Evolutionary conservation across 2,329 filamentous ascomycete genomes (phyloP), one percentile per base, ranked within the genome.

Genomic region (Penicillium sp.): DNA sequence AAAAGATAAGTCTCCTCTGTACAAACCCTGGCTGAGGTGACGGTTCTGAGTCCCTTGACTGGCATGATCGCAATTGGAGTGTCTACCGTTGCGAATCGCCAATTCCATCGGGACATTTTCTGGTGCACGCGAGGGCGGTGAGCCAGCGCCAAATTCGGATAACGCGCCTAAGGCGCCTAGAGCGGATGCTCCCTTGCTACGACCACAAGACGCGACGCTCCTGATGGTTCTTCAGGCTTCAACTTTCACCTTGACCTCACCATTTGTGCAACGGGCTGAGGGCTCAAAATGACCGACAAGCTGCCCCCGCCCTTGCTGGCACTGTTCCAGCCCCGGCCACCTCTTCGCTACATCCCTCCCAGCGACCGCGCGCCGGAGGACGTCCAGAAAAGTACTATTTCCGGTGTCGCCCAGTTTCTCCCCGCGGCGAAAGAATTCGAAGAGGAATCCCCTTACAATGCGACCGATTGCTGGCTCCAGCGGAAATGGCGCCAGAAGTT

Each of bases 401-500:
- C 74, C 15, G 87, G 88, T 36, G 65, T 97, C 43, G 87, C 82
- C 15, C 77, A 81, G 33, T 96, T 80, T 59, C 74, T 97, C 15
- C 77, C 83, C 13, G 81, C 82, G 16, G 72, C 94, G 25, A 73
- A 84, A 45, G 80, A 86, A 36, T 91, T 94, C 70, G 86, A 86
- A 63, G 80, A 88, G 54, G 83, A 83, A 7, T 83, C 89, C 51
- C 75, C 77, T 5, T 94, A 88, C 60, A 71, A 80, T 39, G 83
- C 89, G 3, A 94, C 88, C 1, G 93, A 97, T 70, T 94, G 89
- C 66, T 95, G 89, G 88, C 76, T 96, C 55, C 83, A 97, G 71
- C 78, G 79, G 58, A 86, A 87, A 70, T 87, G 94, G 68, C 83
- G 90, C 50, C 79, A 87, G 64, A 88, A 86, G 73, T 65, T 76